A percentile compares a stretch with the other conserved stretches of the same genome.
Evolutionary conservation across 2,329 filamentous ascomycete genomes (phyloP).

Genomic region (Alternaria solani): DNA sequence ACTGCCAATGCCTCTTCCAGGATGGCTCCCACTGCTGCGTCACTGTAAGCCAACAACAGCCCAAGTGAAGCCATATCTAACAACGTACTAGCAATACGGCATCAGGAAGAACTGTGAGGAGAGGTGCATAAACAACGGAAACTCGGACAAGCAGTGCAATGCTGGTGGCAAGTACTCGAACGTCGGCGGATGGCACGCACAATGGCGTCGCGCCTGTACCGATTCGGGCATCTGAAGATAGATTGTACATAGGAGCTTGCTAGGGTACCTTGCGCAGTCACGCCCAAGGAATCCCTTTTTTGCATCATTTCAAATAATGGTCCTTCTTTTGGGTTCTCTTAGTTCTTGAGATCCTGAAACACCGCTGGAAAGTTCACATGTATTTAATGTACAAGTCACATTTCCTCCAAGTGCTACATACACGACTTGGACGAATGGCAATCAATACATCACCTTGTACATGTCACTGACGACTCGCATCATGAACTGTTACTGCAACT

Average conservation of each 20-base stretch:
- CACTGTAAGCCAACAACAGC: constrained; percentile 4
- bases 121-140: constrained; percentile 6
- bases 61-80: background rate
- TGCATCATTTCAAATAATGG: background rate
- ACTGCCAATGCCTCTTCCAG: constrained; percentile 10
- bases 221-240: background rate
- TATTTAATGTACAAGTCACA: background rate
- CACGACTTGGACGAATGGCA: background rate
- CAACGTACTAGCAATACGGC: background rate
- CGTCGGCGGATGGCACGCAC: constrained; percentile 1
- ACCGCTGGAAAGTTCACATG: background rate
- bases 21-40: constrained; percentile 15
- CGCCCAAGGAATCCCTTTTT: background rate
- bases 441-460: background rate
- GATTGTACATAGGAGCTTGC: background rate
- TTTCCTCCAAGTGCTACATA: background rate
- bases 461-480: background rate
- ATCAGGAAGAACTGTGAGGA: background rate
- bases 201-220: background rate
- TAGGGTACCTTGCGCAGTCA: background rate
- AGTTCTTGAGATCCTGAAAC: background rate
- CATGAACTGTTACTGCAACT: too few species aligned
- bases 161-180: constrained; percentile 13
- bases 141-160: constrained; percentile 5
- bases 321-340: background rate